These are phyloP conservation scores for Barbarea vulgaris DNA, from an alignment of 345 rosid genomes.

Conservation along the genomic window DNA sequence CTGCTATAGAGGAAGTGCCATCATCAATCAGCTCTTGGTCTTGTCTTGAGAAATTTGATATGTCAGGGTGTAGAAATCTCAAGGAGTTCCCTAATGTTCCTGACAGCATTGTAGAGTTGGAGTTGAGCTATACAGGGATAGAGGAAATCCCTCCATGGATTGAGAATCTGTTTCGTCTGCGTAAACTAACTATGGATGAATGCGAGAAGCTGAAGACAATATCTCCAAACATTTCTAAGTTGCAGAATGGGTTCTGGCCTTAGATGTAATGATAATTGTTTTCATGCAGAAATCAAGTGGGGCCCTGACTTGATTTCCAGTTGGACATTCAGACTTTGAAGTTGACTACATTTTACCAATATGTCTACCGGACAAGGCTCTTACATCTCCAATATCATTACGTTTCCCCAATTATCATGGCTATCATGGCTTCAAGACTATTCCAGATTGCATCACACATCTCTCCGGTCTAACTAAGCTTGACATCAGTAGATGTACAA, in stretches of 20 bases:
- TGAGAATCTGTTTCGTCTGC: neutral
- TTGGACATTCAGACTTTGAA: neutral
- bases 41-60: neutral
- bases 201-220: neutral
- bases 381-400: neutral
- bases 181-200: neutral
- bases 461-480: neutral
- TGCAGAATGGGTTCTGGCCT: neutral
- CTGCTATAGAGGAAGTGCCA: conserved; percentile 24
- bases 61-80: conserved; percentile 16
- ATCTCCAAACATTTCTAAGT: conserved; percentile 24
- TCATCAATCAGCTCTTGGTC: conserved; percentile 7
- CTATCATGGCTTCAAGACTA: neutral
- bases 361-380: conserved; percentile 1
- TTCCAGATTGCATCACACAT: conserved; percentile 2
- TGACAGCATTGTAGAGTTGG: neutral
- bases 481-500: neutral
- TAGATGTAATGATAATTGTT: neutral
- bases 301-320: too few species aligned
- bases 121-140: conserved; percentile 1
- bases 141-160: conserved; percentile 15
- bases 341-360: neutral
- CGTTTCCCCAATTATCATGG: too few species aligned
- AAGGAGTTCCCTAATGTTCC: conserved; percentile 31
- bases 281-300: neutral